Conservation (phyloP, 257 asterid species). For the Solanum dulcamara region DNA sequence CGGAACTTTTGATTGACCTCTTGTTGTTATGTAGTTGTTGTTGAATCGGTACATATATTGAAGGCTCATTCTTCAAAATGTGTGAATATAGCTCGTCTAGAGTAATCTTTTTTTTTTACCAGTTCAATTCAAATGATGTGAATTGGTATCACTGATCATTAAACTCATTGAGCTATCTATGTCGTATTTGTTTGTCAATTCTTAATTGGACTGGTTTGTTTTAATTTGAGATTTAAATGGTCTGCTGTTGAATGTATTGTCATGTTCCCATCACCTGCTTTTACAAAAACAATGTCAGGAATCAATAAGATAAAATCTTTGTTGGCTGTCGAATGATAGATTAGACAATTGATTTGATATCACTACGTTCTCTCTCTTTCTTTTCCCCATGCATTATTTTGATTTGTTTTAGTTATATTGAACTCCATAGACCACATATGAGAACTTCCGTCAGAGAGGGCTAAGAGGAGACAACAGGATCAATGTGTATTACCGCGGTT, state of each 20-base stretch:
- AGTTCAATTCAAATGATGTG: neutral
- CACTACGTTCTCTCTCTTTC: neutral
- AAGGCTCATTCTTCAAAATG: neutral
- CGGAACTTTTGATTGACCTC: neutral
- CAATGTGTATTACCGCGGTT: conserved; percentile 32
- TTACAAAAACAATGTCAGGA: neutral
- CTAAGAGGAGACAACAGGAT: conserved; percentile 17
- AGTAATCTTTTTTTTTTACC: neutral
- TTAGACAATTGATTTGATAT: neutral
- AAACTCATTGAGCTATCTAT: neutral
- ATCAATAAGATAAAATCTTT: neutral
- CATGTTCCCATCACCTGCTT: neutral
- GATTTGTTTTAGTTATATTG: neutral
- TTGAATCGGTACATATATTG: neutral
- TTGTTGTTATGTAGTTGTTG: neutral
- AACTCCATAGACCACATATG: conserved; percentile 53
- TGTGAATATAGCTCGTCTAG: neutral
- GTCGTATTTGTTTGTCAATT: neutral
- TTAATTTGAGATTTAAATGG: neutral
- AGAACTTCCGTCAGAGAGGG: conserved; percentile 39
- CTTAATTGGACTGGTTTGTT: neutral
- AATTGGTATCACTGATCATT: neutral
- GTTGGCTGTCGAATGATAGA: neutral
- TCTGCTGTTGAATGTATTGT: neutral
- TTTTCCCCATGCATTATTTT: neutral